phyloP scores from a whole-genome alignment of 495 filamentous ascomycete genomes.

The Tetracladium setigerum region DNA sequence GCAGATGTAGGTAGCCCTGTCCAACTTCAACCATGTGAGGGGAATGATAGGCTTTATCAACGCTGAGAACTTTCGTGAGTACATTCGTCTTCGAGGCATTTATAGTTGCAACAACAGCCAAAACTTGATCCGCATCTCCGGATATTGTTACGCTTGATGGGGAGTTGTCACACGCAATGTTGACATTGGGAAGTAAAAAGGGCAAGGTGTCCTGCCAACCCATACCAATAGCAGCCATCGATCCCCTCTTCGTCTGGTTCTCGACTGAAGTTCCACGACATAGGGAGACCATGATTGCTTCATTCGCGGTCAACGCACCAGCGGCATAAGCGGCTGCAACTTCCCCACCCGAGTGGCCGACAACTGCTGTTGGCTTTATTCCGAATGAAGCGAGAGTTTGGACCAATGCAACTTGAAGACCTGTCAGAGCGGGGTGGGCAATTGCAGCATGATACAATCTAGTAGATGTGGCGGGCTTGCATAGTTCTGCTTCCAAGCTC shows the following conservation, averaged over 20 bases:
- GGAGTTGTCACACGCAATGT: constrained; percentile 28
- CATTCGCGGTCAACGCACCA: constrained; percentile 27
- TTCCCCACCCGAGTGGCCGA: constrained; percentile 60
- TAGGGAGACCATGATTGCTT: constrained; percentile 45
- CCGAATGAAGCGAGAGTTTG: constrained; percentile 46
- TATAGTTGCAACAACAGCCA: constrained; percentile 18
- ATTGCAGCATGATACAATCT: constrained; percentile 34
- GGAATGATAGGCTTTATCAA: constrained; percentile 58
- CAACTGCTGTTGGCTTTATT: constrained; percentile 42
- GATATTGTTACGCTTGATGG: constrained; percentile 52
- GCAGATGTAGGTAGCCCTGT: constrained; percentile 27
- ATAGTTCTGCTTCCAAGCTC: neutral
- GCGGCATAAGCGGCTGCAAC: constrained; percentile 49
- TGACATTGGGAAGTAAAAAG: neutral
- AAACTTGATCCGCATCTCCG: constrained; percentile 42
- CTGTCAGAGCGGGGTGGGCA: constrained; percentile 45
- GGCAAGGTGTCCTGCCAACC: neutral
- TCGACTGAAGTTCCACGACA: constrained; percentile 22
- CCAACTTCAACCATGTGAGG: constrained; percentile 45
- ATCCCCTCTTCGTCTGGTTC: too few relatives aligned
- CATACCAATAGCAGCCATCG: constrained; percentile 4
- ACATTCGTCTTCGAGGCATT: too few relatives aligned
- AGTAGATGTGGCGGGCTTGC: neutral
- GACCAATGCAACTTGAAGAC: constrained; percentile 45
- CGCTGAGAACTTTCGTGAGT: constrained; percentile 43